These are phyloP conservation scores for Hemerocallis citrina DNA, from an alignment of 106 monocot species.

Conservation along the genomic window DNA sequence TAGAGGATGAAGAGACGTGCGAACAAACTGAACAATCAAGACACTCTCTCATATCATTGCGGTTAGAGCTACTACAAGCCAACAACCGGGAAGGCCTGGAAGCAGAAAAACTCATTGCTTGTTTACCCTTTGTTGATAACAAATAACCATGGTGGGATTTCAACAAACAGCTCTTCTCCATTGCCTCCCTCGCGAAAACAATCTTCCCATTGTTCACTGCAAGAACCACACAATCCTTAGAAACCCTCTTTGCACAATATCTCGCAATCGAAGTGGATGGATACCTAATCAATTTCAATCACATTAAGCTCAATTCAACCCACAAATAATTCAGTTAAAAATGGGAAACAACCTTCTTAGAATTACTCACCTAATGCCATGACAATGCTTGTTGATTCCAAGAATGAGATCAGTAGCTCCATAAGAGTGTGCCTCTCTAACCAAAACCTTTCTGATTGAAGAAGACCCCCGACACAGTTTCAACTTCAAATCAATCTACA, in stretches of 20 bases:
- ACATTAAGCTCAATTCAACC: neutral
- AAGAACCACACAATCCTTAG: conserved; percentile 30
- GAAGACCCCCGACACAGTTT: conserved; percentile 33
- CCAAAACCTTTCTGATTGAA: conserved; percentile 32
- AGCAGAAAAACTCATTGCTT: conserved; percentile 1
- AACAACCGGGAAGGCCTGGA: conserved; percentile 6
- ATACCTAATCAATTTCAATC: conserved; percentile 9
- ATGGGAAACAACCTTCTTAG: neutral
- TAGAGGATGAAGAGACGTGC: neutral
- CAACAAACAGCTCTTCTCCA: no score
- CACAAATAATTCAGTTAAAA: no score
- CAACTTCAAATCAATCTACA: conserved; percentile 44
- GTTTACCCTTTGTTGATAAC: no score
- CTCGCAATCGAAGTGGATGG: conserved; percentile 35
- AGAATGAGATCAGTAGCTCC: conserved; percentile 28
- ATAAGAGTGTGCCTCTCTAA: conserved; percentile 16
- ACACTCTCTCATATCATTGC: no score
- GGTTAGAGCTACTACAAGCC: neutral
- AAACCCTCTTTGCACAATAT: conserved; percentile 50
- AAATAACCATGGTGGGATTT: no score
- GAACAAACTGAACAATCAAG: neutral
- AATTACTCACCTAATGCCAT: conserved; percentile 19
- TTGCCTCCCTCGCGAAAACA: conserved; percentile 30
- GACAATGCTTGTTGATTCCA: conserved; percentile 19
- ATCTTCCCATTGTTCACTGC: conserved; percentile 64